Percentiles rank a stretch among this genome's conserved stretches.
Conservation (phyloP, 2,329 filamentous ascomycete species). For the Nothophoma quercina region DNA sequence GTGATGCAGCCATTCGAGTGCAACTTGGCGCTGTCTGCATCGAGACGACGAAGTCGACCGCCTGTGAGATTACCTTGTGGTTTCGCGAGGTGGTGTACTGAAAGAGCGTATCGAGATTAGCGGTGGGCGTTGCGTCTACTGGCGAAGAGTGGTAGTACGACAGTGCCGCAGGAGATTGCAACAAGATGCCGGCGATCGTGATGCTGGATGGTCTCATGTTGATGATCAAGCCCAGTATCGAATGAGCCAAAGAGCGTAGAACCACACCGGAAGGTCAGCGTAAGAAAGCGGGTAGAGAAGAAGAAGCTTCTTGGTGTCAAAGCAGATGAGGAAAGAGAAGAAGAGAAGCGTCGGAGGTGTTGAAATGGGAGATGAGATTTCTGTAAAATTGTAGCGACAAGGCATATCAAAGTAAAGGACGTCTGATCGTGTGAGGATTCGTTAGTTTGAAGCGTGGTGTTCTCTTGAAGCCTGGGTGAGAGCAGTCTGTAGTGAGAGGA, state of each 20-base stretch:
- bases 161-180: constrained; percentile 2
- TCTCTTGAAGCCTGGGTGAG: constrained; percentile 23
- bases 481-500: constrained; percentile 19
- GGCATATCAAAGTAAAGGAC: constrained; percentile 22
- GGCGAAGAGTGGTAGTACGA: constrained; percentile 26
- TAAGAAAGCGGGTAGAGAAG: neutral
- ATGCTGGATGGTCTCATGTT: constrained; percentile 3
- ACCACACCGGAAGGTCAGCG: neutral
- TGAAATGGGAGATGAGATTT: neutral
- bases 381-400: neutral
- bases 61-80: constrained; percentile 32
- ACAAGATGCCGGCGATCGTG: neutral
- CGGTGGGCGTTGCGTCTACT: constrained; percentile 21
- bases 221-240: neutral
- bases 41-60: constrained; percentile 32
- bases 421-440: neutral
- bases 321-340: neutral
- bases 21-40: constrained; percentile 52
- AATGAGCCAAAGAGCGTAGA: neutral
- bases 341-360: neutral
- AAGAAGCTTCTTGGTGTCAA: neutral
- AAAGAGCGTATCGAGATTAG: constrained; percentile 31
- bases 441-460: constrained; percentile 6
- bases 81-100: constrained; percentile 33
- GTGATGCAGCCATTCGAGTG: constrained; percentile 60